Percentiles rank a stretch among this genome's conserved stretches.
Conservation (phyloP, 805 yeast genomes). For the Candida dajiaensis region DNA sequence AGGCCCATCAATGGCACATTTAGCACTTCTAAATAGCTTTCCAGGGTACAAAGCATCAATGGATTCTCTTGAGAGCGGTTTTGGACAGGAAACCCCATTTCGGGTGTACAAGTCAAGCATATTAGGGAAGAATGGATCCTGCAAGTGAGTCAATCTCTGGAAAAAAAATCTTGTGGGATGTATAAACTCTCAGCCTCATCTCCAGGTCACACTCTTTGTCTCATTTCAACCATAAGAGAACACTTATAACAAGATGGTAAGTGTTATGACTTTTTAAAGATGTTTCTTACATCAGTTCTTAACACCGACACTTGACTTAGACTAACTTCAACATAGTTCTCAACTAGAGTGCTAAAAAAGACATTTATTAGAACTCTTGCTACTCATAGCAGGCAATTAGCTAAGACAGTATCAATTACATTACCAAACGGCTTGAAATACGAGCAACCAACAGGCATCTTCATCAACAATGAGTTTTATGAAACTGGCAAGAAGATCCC, state of each 20-base stretch:
- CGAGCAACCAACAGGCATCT: constrained; percentile 82
- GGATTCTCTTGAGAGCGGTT: too few relatives aligned
- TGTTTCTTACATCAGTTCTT: background rate
- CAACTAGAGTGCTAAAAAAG: background rate
- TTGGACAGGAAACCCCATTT: background rate
- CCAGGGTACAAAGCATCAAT: too few relatives aligned
- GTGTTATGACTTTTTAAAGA: background rate
- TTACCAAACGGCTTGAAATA: constrained; percentile 63
- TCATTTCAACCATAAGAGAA: background rate
- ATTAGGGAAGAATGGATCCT: too few relatives aligned
- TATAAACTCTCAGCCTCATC: background rate
- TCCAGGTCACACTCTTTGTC: background rate
- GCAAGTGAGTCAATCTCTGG: background rate
- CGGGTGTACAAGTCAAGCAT: background rate
- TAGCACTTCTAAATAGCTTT: too few relatives aligned
- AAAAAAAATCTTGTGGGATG: background rate
- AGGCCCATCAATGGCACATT: background rate
- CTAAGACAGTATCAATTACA: constrained; percentile 36
- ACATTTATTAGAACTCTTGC: background rate
- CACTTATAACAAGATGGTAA: background rate
- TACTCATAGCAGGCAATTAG: constrained; percentile 4
- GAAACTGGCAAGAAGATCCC: constrained; percentile 48
- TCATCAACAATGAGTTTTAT: constrained; percentile 81
- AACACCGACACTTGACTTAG: background rate
- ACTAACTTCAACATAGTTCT: background rate